Evolutionary conservation across 495 filamentous ascomycete genomes (phyloP), one percentile per base, ranked within the genome.

Genomic region (Daldinia grandis): DNA sequence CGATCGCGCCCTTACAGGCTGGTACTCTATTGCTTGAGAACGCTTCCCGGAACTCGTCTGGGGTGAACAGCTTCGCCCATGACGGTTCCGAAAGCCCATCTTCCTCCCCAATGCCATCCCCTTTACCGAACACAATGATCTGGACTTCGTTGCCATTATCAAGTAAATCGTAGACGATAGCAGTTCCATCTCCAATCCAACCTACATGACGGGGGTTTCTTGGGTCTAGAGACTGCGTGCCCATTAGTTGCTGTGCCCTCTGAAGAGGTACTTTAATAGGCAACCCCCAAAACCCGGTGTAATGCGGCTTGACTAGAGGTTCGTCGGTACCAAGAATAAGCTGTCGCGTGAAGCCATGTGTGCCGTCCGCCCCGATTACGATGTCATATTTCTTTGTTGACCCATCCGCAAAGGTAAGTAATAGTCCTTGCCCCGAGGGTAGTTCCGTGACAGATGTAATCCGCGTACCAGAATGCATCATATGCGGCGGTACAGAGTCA

Each of bases 51-150:
- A 77, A 77, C 64, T 77, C 75, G 30, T 77, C 73, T 0, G 75
- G 73, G 8, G 73, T 77, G 31, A 77, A 70, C 12, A 77, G 28
- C 49, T 58, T 73, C 6, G 75, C 75, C 75, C 75, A 77, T 5
- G 65, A 50, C 3, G 66, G 25, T 2, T 50, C 58, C 14, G 51
- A 35, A 1, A 19, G 27, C 12, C 15, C 62, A 14, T 68, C 58
- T 19, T 60, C 70, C 35, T 73, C 63, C 14, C 15, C 40, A 8
- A 47, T 50, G 17, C 51, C 64, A 4, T 68, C 50, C 19, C 40
- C 21, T 30, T 65, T 61, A 12, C 64, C 64, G 30, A 50, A 71
- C 1, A 72, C 69, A 3, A 66, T 38, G 31, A 77, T 71, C 14
- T 73, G 63, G 1, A 75, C 75, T 25, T 73, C 73, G n/a, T 27